A percentile compares a stretch with the other conserved stretches of the same genome.
phyloP scores from a whole-genome alignment of 1,284 basidiomycete genomes.

The Cystobasidium sp. region DNA sequence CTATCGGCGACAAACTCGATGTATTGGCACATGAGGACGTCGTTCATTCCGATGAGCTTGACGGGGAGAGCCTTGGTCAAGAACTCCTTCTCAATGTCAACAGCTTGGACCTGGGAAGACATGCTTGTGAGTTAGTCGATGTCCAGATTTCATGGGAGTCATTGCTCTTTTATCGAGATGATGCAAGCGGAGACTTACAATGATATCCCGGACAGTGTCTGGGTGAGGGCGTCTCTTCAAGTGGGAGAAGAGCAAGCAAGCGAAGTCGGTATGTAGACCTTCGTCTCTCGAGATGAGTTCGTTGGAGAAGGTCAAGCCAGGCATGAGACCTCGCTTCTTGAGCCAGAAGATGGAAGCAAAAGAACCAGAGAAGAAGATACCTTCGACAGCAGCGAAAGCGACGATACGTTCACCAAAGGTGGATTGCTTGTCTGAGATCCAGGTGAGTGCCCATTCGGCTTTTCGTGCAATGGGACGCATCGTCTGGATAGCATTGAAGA shows the following conservation, averaged over 20 bases:
- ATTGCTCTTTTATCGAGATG: neutral
- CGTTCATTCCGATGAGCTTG: slow-evolving; percentile 60
- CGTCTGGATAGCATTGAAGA: slow-evolving; percentile 64
- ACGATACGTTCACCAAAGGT: slow-evolving; percentile 60
- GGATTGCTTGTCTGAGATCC: slow-evolving; percentile 59
- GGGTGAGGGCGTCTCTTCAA: slow-evolving; percentile 59
- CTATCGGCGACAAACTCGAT: slow-evolving; percentile 59
- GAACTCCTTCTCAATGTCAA: slow-evolving; percentile 59
- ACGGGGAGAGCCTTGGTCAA: slow-evolving; percentile 58
- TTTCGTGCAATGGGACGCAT: slow-evolving; percentile 55
- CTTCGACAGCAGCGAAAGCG: slow-evolving; percentile 61
- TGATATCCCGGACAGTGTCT: slow-evolving; percentile 58
- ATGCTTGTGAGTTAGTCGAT: too few relatives aligned
- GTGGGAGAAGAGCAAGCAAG: slow-evolving; percentile 60
- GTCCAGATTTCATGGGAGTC: too few relatives aligned
- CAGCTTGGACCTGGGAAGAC: slow-evolving; percentile 54
- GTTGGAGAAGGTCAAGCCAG: slow-evolving; percentile 54
- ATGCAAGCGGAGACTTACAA: slow-evolving; percentile 45
- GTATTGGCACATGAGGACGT: slow-evolving; percentile 50
- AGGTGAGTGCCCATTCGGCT: slow-evolving; percentile 58
- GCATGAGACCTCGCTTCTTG: slow-evolving; percentile 61
- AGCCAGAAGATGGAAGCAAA: slow-evolving; percentile 62
- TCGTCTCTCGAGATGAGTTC: slow-evolving; percentile 61
- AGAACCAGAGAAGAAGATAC: slow-evolving; percentile 61
- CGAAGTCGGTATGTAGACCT: slow-evolving; percentile 61